A percentile compares a stretch with the other conserved stretches of the same genome.
These are phyloP conservation scores for Arthroderma sp. DNA, from an alignment of 2,329 filamentous ascomycete species.

Conservation along the genomic window DNA sequence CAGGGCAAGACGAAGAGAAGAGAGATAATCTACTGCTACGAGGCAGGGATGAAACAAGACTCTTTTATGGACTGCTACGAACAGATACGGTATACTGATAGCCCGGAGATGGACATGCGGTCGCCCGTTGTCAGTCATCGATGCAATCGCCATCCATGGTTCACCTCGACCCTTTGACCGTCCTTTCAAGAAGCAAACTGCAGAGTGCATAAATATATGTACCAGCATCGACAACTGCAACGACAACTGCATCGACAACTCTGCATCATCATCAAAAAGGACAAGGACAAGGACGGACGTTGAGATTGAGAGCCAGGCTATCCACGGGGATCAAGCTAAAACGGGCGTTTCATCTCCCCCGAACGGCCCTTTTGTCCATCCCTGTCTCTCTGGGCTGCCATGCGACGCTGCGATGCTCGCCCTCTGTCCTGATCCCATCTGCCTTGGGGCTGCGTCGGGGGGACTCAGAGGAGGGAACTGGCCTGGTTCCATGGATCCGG, in stretches of 20 bases:
- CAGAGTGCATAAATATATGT: not conserved
- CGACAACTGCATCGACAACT: too few species aligned
- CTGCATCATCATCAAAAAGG: too few species aligned
- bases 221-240: too few species aligned
- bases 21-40: not conserved
- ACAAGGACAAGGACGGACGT: not conserved
- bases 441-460: not conserved
- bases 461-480: not conserved
- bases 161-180: not conserved
- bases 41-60: not conserved
- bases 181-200: not conserved
- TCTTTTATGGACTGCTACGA: too few species aligned
- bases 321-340: slow-evolving; percentile 2
- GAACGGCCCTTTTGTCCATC: not conserved
- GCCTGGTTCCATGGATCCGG: slow-evolving; percentile 2
- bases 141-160: not conserved
- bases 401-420: not conserved
- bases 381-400: slow-evolving; percentile 1
- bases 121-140: slow-evolving; percentile 1
- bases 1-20: not conserved
- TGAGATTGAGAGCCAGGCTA: not conserved
- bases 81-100: not conserved
- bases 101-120: not conserved
- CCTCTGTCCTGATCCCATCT: not conserved
- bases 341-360: not conserved